These are phyloP conservation scores for Clarireedia sp. DNA, from an alignment of 2,329 filamentous ascomycete species.

Conservation along the genomic window DNA sequence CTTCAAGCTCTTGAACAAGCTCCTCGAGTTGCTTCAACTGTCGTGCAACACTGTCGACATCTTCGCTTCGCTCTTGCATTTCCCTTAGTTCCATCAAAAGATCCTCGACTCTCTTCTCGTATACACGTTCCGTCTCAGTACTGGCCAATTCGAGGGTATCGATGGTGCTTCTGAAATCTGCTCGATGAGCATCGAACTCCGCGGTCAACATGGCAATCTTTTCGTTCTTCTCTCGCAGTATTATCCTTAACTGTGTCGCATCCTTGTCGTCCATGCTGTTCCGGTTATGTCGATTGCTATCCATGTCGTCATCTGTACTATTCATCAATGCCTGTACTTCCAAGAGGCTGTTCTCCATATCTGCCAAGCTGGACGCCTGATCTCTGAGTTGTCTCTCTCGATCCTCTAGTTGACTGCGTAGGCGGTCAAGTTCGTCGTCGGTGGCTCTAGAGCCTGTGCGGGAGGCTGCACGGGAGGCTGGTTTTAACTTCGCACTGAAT, in stretches of 20 bases:
- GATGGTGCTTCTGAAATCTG: conserved; percentile 93
- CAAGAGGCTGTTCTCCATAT: conserved; percentile 84
- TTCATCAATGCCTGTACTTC: conserved; percentile 71
- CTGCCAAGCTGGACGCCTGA: conserved; percentile 70
- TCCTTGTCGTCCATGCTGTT: conserved; percentile 61
- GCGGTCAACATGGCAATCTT: conserved; percentile 88
- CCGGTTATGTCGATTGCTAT: conserved; percentile 39
- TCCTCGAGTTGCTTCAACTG: conserved; percentile 95
- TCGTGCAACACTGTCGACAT: conserved; percentile 82
- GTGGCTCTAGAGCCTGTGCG: conserved; percentile 31
- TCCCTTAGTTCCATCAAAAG: conserved; percentile 77
- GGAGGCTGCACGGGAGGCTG: conserved; percentile 36
- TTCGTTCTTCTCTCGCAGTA: conserved; percentile 91
- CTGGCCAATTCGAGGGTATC: conserved; percentile 94
- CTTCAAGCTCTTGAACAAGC: conserved; percentile 91
- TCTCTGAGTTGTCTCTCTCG: conserved; percentile 83
- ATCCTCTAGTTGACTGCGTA: conserved; percentile 70
- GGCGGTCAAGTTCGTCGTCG: conserved; percentile 65
- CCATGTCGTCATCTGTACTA: conserved; percentile 35
- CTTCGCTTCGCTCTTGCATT: conserved; percentile 71
- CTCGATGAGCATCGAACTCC: conserved; percentile 90
- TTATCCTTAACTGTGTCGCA: conserved; percentile 64
- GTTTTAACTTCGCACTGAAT: conserved; percentile 45
- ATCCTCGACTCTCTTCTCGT: conserved; percentile 86
- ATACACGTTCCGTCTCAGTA: conserved; percentile 90